Evolutionary conservation across 768 basidiomycete species (phyloP), one percentile per base, ranked within the genome.

Genomic region (Tulasnella sp.): DNA sequence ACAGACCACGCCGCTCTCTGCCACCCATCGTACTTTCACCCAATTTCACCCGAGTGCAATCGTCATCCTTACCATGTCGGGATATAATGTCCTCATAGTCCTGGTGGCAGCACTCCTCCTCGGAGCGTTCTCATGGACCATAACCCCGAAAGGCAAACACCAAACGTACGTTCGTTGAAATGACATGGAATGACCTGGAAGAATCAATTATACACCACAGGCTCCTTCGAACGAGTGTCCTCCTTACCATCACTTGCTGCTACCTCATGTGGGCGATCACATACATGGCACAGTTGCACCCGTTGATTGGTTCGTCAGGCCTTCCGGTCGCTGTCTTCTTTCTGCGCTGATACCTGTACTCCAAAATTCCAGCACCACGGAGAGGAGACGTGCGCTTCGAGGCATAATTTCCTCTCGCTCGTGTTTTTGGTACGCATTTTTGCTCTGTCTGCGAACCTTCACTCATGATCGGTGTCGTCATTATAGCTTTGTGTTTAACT

Each of bases 191-290:
- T 25, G 29, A 29, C 46, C 29, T 32, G 46, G 27, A 29, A 48
- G 34, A 14, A 48, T 32, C 25, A 57, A 48, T 12, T 27, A 31
- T n/a, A 39, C 29, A 46, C 4, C 39, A 14, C 69, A 98, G 93
- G 58, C 78, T 92, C 50, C 77, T 92, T 62, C 84, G 93, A 63
- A 85, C 90, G 1, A 77, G 77, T 61, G 66, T 90, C 46, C 74
- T 89, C 72, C 78, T 98, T 60, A 77, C 86, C 2, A 69, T 97
- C 15, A 73, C 80, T 2, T 84, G 78, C 55, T 93, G 88, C 70
- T 98, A 92, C 73, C 78, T 98, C 64, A 83, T 97, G 82, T 98
- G 93, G 93, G 84, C 84, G 72, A 80, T 94, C 66, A 92, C 93
- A n/a, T 98, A 94, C 70, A 76, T 96, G 67, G 91, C 92, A 0